These are phyloP conservation scores for Arctium lappa DNA, from an alignment of 129 eudicot species.

Conservation along the genomic window DNA sequence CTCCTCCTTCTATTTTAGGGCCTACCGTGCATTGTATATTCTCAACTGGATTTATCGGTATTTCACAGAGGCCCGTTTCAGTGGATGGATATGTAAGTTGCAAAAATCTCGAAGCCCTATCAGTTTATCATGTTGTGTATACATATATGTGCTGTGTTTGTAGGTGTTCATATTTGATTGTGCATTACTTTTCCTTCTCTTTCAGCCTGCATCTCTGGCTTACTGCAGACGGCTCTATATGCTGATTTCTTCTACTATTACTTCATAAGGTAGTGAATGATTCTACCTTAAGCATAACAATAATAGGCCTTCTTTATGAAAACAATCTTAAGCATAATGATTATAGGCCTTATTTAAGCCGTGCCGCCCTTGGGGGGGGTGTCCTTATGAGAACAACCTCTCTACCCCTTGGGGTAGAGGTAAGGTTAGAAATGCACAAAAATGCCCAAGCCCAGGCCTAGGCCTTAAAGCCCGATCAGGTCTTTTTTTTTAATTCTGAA, in stretches of 20 bases:
- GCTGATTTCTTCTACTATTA: constrained; percentile 97
- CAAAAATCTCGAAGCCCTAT: not conserved
- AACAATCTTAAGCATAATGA: not conserved
- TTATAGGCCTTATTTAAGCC: not conserved
- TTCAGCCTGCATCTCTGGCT: constrained; percentile 75
- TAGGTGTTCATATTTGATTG: not conserved
- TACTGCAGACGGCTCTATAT: constrained; percentile 80
- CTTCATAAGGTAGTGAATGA: constrained; percentile 56
- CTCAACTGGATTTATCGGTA: constrained; percentile 91
- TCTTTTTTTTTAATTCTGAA: too few species aligned
- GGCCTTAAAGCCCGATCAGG: too few species aligned
- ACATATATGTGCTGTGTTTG: not conserved
- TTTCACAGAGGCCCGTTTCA: constrained; percentile 55
- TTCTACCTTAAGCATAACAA: not conserved
- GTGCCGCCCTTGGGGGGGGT: too few species aligned
- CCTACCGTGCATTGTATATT: constrained; percentile 81
- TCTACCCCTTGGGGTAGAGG: too few species aligned
- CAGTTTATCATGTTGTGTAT: not conserved
- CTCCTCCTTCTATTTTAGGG: constrained; percentile 41
- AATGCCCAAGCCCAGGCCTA: too few species aligned
- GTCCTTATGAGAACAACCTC: too few species aligned
- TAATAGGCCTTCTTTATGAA: not conserved
- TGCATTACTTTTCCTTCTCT: not conserved
- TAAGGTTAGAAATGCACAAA: too few species aligned
- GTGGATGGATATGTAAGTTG: constrained; percentile 72